A percentile compares a stretch with the other conserved stretches of the same genome.
These are phyloP conservation scores for Umbelopsis isabellina DNA, from an alignment of 192 early-diverging fungal genomes.

Conservation along the genomic window DNA sequence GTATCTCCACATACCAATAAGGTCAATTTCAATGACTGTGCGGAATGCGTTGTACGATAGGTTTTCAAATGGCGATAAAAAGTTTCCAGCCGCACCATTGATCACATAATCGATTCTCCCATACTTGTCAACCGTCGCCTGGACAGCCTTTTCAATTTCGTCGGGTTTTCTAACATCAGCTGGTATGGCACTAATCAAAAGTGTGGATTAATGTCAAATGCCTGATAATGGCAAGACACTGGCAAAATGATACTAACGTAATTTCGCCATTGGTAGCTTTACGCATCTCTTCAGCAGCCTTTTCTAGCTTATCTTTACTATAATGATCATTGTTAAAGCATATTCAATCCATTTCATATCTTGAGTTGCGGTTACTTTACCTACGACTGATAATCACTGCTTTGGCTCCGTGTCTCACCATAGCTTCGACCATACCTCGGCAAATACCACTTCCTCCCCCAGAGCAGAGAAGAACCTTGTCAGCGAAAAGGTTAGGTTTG, in stretches of 20 bases:
- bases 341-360: neutral
- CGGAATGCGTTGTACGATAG: slow-evolving; percentile 75
- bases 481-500: slow-evolving; percentile 36
- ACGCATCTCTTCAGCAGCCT: slow-evolving; percentile 65
- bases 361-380: slow-evolving; percentile 17
- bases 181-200: slow-evolving; percentile 43
- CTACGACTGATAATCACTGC: slow-evolving; percentile 68
- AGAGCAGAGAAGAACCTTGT: slow-evolving; percentile 43
- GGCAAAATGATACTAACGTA: slow-evolving; percentile 33
- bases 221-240: neutral
- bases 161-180: slow-evolving; percentile 67
- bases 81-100: slow-evolving; percentile 75
- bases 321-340: neutral
- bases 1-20: slow-evolving; percentile 31
- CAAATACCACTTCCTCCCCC: slow-evolving; percentile 74
- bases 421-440: slow-evolving; percentile 66
- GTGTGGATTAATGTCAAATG: neutral
- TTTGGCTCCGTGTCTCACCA: slow-evolving; percentile 62
- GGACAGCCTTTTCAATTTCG: slow-evolving; percentile 61
- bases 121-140: slow-evolving; percentile 60
- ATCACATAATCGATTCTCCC: slow-evolving; percentile 66
- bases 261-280: slow-evolving; percentile 58
- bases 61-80: slow-evolving; percentile 64
- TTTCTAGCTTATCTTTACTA: slow-evolving; percentile 63
- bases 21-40: slow-evolving; percentile 64